phyloP scores from a whole-genome alignment of 2,329 filamentous ascomycete genomes.

The Fusarium citri region DNA sequence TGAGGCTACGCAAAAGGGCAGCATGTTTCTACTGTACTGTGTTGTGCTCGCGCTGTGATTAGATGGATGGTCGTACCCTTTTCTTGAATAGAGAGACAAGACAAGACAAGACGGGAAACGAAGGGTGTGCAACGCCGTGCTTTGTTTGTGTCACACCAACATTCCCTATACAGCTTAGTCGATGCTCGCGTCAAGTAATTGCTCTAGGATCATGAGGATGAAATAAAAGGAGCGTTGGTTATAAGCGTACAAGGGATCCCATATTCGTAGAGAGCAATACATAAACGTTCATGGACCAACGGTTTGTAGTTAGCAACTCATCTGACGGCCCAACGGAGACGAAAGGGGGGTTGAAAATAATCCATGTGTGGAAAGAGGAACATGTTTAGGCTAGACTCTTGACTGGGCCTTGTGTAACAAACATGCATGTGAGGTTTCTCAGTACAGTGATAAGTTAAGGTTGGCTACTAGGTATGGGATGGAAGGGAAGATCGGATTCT shows the following conservation, averaged over 20 bases:
- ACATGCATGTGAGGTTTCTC: slow-evolving; percentile 26
- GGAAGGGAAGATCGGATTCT: slow-evolving; percentile 7
- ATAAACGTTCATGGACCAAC: slow-evolving; percentile 7
- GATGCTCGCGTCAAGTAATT: slow-evolving; percentile 29
- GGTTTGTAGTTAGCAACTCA: not conserved
- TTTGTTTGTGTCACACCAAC: slow-evolving; percentile 44
- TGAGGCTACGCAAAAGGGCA: slow-evolving; percentile 31
- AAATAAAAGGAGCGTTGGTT: slow-evolving; percentile 21
- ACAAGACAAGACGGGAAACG: slow-evolving; percentile 41
- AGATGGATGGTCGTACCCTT: slow-evolving; percentile 14
- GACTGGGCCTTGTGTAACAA: slow-evolving; percentile 23
- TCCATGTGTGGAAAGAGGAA: not conserved
- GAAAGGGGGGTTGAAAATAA: not conserved
- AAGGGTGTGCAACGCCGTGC: slow-evolving; percentile 39
- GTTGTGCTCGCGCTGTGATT: not conserved
- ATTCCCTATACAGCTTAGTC: slow-evolving; percentile 5
- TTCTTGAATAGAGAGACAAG: slow-evolving; percentile 34
- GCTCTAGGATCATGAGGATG: slow-evolving; percentile 9
- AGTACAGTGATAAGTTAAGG: slow-evolving; percentile 20
- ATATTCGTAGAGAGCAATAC: not conserved
- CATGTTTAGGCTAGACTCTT: slow-evolving; percentile 6
- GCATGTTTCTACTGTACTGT: slow-evolving; percentile 17
- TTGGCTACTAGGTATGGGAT: slow-evolving; percentile 2
- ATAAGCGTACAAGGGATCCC: slow-evolving; percentile 9
- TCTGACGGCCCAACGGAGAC: slow-evolving; percentile 2